Base-by-base conservation (phyloP, 1,284 basidiomycete genomes). In the Moesziomyces globuligerus region DNA sequence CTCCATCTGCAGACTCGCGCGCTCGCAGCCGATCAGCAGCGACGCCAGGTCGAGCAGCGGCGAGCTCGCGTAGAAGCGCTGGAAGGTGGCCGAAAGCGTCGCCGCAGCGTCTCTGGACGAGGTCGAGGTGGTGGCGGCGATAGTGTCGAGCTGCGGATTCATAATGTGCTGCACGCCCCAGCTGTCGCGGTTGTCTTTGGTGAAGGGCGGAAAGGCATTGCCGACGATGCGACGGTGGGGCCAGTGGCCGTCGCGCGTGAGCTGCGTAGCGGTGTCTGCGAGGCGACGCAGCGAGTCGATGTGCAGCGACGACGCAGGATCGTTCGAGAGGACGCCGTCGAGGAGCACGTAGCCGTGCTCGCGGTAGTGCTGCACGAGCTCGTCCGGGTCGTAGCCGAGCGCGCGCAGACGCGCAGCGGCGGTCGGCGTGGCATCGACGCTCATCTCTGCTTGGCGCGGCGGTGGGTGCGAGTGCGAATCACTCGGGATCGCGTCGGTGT, bases 121-220 rank as follows among this genome's bases (percentile, higher is more conserved):
- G 7, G 37, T 20, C n/a, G 18, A 39, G 21, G 41, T 20, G 38
- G 23, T 34, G 17, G n/a, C 15, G 4, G 20, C 83, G 86, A n/a
- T n/a, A n/a, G 60, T 47, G 57, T 91, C 78, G 23, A 92, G 83
- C 36, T 84, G 83, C 34, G 83, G 84, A 11, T 85, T 87, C 2
- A 85, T 86, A 9, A 80, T 81, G 4, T 88, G 81, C 29, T 92
- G 81, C 15, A 80, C 83, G 11, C 87, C 85, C 23, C 91, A 92
- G 4, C 88, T 88, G 80, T 92, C 90, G 1, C 86, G 85, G 46
- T 86, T 83, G 32, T 85, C 85, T 28, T 86, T 83, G 46, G 86
- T 87, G 76, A 86, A 92, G 0, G 91, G 91, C 1, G 91, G 91
- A 72, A 92, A 93, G 78, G 91, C 90, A 65, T 89, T 89, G 13